Evolutionary conservation across 78 protist species (phyloP).

Genomic region (Dictyostelium firmibasis): DNA sequence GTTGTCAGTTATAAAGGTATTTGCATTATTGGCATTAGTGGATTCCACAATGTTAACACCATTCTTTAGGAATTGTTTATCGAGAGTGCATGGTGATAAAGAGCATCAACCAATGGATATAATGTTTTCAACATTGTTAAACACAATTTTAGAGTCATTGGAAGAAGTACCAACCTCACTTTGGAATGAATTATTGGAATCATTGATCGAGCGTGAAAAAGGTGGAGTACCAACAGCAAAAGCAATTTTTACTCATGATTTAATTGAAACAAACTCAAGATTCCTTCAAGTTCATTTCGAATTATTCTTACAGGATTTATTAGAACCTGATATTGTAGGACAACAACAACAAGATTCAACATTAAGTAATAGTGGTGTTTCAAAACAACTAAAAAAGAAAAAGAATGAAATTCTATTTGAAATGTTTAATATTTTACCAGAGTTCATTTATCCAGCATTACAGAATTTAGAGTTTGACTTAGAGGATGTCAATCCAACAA

Average conservation of each 20-base stretch:
- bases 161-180: background rate
- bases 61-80: conserved; percentile 1
- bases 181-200: conserved; percentile 1
- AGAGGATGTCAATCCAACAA: background rate
- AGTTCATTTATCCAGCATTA: background rate
- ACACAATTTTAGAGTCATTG: conserved; percentile 5
- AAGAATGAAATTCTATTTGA: conserved; percentile 32
- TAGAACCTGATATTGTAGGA: background rate
- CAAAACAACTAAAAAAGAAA: background rate
- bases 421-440: conserved; percentile 7
- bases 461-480: background rate
- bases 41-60: background rate
- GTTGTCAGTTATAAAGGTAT: conserved; percentile 12
- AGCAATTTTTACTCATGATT: background rate
- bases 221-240: background rate
- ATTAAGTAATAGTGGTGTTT: background rate
- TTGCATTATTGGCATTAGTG: conserved; percentile 11
- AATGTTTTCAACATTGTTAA: background rate
- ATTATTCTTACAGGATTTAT: background rate
- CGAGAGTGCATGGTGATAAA: conserved; percentile 6
- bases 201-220: conserved; percentile 19
- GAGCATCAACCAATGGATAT: conserved; percentile 1
- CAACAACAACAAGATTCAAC: background rate
- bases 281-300: background rate
- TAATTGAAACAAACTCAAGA: background rate